Percentiles rank a stretch among this genome's conserved stretches.
Conservation (phyloP, 805 yeast species). For the Lipomyces sp. region DNA sequence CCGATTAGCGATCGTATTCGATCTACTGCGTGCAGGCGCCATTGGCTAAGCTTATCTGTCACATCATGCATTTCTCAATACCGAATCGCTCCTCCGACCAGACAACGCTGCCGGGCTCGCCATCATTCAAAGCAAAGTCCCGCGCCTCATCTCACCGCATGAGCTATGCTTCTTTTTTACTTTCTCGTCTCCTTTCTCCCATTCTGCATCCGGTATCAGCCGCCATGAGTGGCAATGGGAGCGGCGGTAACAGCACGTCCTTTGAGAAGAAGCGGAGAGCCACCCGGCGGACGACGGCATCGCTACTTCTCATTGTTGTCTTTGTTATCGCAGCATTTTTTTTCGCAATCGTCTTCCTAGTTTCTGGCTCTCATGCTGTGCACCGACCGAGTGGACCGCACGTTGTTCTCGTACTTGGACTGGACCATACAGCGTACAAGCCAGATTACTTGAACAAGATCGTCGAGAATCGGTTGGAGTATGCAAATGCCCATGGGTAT, state of each 20-base stretch:
- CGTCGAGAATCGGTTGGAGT: slow-evolving; percentile 83
- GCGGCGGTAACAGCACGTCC: slow-evolving; percentile 2
- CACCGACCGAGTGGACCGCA: slow-evolving; percentile 30
- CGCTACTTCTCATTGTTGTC: slow-evolving; percentile 3
- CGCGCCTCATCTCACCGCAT: slow-evolving; percentile 10
- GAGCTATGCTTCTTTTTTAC: slow-evolving; percentile 8
- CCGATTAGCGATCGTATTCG: no score
- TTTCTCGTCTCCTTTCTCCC: slow-evolving; percentile 7
- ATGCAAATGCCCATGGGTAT: slow-evolving; percentile 74
- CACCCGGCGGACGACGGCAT: slow-evolving; percentile 10
- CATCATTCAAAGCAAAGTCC: slow-evolving; percentile 18
- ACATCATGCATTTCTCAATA: slow-evolving; percentile 24
- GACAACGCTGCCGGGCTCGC: slow-evolving; percentile 17
- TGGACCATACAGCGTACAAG: slow-evolving; percentile 69
- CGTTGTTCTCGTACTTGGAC: slow-evolving; percentile 68
- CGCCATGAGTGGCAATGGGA: not conserved
- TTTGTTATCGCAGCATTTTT: slow-evolving; percentile 2
- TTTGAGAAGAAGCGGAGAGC: slow-evolving; percentile 12
- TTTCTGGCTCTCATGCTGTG: slow-evolving; percentile 3
- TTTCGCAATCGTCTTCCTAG: slow-evolving; percentile 1
- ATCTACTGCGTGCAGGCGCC: no score
- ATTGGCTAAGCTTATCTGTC: no score
- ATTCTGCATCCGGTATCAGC: not conserved
- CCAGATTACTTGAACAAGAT: slow-evolving; percentile 59
- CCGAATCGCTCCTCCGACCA: slow-evolving; percentile 21